phyloP scores from a whole-genome alignment of 2,329 filamentous ascomycete species.

The Didymella glomerata region DNA sequence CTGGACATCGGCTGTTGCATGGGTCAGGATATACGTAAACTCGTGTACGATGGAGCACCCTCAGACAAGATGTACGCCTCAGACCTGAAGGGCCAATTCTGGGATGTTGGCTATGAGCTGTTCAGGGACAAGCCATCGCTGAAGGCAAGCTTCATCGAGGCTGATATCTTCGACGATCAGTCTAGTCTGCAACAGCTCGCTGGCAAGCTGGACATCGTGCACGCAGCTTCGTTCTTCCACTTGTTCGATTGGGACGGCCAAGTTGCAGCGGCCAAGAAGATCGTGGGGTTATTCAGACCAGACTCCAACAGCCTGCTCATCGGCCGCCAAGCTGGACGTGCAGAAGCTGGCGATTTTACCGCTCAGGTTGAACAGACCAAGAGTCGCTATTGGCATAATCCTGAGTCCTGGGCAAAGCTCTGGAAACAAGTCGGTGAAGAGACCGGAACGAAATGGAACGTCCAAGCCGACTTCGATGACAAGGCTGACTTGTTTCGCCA shows the following conservation, averaged over 20 bases:
- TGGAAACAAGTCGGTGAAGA: constrained; percentile 53
- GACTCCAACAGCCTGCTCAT: constrained; percentile 49
- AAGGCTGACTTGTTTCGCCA: constrained; percentile 31
- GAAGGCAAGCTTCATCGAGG: constrained; percentile 61
- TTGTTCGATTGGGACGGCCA: constrained; percentile 55
- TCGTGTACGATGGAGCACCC: constrained; percentile 55
- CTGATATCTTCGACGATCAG: constrained; percentile 55
- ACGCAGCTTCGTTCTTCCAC: constrained; percentile 56
- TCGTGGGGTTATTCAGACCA: constrained; percentile 46
- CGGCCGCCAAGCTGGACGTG: constrained; percentile 51
- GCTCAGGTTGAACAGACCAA: constrained; percentile 26
- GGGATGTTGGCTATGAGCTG: constrained; percentile 61
- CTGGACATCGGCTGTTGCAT: constrained; percentile 58
- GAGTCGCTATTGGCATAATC: constrained; percentile 50
- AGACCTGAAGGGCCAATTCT: constrained; percentile 56
- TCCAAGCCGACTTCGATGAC: constrained; percentile 40
- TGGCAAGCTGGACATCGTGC: constrained; percentile 54
- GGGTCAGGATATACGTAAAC: constrained; percentile 57
- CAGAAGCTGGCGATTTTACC: constrained; percentile 38
- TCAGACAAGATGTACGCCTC: constrained; percentile 52
- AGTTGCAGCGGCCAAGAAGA: constrained; percentile 45
- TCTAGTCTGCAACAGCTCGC: constrained; percentile 47
- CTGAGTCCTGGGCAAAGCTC: constrained; percentile 48
- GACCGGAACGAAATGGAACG: constrained; percentile 49
- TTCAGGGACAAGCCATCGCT: constrained; percentile 52